Evolutionary conservation across 257 asterid genomes (phyloP), one percentile per base, ranked within the genome.

Genomic region (Capsicum baccatum): DNA sequence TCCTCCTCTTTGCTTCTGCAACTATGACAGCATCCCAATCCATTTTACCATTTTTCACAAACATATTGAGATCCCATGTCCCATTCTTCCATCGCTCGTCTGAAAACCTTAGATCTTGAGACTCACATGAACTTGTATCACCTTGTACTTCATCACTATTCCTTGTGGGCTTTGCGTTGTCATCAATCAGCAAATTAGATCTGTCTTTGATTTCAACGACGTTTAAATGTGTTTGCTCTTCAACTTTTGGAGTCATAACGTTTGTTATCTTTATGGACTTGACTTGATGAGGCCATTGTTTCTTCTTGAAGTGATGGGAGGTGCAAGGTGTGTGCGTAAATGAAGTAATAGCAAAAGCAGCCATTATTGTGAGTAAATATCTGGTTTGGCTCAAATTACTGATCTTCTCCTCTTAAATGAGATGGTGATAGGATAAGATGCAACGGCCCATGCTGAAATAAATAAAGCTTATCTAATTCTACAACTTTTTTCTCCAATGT

Each of bases 21-120:
- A 89, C 91, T 82, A 94, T 94, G 47, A 94, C 87, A 56, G 91
- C 62, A 84, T 94, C 92, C 96, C 98, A 94, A 68, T 94, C 96
- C 88, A 94, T 92, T 87, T 87, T 91, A 2, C 96, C 96, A 70
- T 87, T 76, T 81, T 90, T 90, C 37, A 94, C 90, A 83, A 91
- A 94, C 96, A 90, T 89, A 84, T 87, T 94, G 66, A 94, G 93
- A 89, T 91, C 96, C 96, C 96, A 94, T 16, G 94, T 92, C 71
- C 94, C 98, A 10, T 92, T 93, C 82, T 86, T 92, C 96, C 98
- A 92, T 70, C 93, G 85, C 81, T 71, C 84, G 8, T 94, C 94
- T 4, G 48, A 80, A 87, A 92, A 92, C 15, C 79, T 88, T 3
- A 80, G 84, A 16, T 10, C 64, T 21, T 88, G 33, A 9, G 79